These are phyloP conservation scores for Allium cepa DNA, from an alignment of 106 monocot genomes.

Conservation along the genomic window DNA sequence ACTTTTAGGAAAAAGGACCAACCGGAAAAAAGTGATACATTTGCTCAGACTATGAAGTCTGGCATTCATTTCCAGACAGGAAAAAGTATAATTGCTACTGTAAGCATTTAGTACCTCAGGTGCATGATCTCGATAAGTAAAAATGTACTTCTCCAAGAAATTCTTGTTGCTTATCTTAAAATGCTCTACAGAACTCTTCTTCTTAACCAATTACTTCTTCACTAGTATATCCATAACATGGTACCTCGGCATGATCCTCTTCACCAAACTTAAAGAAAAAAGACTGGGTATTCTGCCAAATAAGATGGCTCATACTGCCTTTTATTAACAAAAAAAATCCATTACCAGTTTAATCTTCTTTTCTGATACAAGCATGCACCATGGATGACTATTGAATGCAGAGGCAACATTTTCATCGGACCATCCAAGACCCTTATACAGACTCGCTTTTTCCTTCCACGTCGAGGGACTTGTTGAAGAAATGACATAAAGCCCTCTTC, in stretches of 20 bases:
- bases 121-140: constrained; percentile 4
- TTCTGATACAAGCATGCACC: constrained; percentile 14
- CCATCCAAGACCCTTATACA: constrained; percentile 31
- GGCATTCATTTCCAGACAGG: too few relatives aligned
- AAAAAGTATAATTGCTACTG: background rate
- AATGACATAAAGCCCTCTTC: constrained; percentile 11
- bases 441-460: constrained; percentile 33
- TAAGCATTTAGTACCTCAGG: background rate
- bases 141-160: constrained; percentile 8
- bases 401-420: constrained; percentile 24
- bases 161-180: background rate
- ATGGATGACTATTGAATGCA: constrained; percentile 29
- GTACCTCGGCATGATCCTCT: constrained; percentile 31
- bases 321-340: constrained; percentile 19
- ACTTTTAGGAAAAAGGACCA: too few relatives aligned
- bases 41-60: too few relatives aligned
- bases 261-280: constrained; percentile 26
- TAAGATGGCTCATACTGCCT: background rate
- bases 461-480: background rate
- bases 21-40: too few relatives aligned
- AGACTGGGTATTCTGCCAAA: constrained; percentile 6
- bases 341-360: constrained; percentile 19
- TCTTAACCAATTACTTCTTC: background rate
- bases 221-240: constrained; percentile 12
- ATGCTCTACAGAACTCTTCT: background rate